Percentiles rank a stretch among this genome's conserved stretches.
phyloP scores from a whole-genome alignment of 805 yeast species.

The Lipomyces sp. region DNA sequence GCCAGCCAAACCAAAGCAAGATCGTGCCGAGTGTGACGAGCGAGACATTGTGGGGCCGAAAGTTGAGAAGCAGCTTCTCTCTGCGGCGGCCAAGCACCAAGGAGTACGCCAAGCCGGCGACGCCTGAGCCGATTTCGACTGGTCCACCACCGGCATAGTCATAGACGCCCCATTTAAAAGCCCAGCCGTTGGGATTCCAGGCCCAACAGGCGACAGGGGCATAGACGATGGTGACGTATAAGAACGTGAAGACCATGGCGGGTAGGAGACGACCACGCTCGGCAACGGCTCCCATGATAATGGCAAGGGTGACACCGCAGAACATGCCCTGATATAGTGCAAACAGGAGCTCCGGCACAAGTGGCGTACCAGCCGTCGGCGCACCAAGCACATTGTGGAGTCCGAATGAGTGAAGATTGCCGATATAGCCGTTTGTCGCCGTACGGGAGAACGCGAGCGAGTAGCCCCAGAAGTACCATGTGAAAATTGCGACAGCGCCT shows the following conservation, averaged over 20 bases:
- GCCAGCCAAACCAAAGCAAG: constrained; percentile 93
- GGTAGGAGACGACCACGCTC: constrained; percentile 92
- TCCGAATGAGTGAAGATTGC: constrained; percentile 83
- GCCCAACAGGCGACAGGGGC: constrained; percentile 96
- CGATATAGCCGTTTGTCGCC: constrained; percentile 84
- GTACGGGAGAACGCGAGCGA: constrained; percentile 84
- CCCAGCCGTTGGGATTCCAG: constrained; percentile 96
- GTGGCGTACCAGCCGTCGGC: constrained; percentile 47
- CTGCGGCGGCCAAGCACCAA: constrained; percentile 69
- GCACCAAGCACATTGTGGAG: constrained; percentile 68
- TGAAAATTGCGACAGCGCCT: constrained; percentile 78
- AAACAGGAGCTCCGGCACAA: constrained; percentile 81
- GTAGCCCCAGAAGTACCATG: constrained; percentile 99
- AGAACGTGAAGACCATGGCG: constrained; percentile 75
- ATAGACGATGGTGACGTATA: constrained; percentile 91
- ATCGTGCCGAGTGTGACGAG: constrained; percentile 87
- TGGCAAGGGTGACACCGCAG: constrained; percentile 87
- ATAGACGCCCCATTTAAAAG: constrained; percentile 84
- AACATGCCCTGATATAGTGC: constrained; percentile 91
- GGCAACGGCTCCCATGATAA: constrained; percentile 88
- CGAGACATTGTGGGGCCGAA: constrained; percentile 93
- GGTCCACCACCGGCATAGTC: constrained; percentile 99
- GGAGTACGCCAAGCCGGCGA: constrained; percentile 86
- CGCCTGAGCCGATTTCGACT: constrained; percentile 89
- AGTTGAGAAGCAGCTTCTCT: constrained; percentile 59